These are phyloP conservation scores for Kodamaea suecica DNA, from an alignment of 1,139 yeast genomes.

Conservation along the genomic window DNA sequence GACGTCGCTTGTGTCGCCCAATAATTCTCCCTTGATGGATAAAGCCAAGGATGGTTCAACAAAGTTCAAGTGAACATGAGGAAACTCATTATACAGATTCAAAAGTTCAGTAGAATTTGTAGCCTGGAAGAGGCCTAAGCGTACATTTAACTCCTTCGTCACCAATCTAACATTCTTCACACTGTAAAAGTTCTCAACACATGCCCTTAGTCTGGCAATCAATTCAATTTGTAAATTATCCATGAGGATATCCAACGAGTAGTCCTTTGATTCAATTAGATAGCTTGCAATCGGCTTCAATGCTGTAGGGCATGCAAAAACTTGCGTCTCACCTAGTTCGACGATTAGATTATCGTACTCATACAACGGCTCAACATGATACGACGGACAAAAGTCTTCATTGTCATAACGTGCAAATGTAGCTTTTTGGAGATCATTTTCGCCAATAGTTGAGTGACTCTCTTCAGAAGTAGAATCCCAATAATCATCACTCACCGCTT, in stretches of 20 bases:
- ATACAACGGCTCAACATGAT: constrained; percentile 37
- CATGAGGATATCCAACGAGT: constrained; percentile 46
- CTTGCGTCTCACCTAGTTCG: constrained; percentile 46
- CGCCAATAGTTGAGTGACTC: constrained; percentile 19
- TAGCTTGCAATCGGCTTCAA: constrained; percentile 28
- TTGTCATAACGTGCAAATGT: constrained; percentile 29
- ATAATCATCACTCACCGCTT: constrained; percentile 3
- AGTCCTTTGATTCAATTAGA: constrained; percentile 32
- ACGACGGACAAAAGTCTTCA: constrained; percentile 44
- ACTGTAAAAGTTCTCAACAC: constrained; percentile 35
- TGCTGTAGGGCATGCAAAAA: constrained; percentile 38
- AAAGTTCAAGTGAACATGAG: constrained; percentile 26
- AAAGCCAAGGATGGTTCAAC: constrained; percentile 39
- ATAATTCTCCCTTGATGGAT: constrained; percentile 16
- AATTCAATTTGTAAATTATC: constrained; percentile 68
- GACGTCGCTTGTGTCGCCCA: constrained; percentile 6
- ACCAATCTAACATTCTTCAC: constrained; percentile 50
- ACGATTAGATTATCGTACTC: constrained; percentile 57
- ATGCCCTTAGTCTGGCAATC: constrained; percentile 38
- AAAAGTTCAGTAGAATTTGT: neutral
- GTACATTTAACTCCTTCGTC: constrained; percentile 46
- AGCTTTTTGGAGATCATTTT: constrained; percentile 10
- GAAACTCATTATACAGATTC: constrained; percentile 10
- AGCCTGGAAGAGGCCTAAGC: constrained; percentile 39
- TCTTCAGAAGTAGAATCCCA: constrained; percentile 5